Base-by-base conservation (phyloP, 139 green algal species). In the Coccomyxa sp. region DNA sequence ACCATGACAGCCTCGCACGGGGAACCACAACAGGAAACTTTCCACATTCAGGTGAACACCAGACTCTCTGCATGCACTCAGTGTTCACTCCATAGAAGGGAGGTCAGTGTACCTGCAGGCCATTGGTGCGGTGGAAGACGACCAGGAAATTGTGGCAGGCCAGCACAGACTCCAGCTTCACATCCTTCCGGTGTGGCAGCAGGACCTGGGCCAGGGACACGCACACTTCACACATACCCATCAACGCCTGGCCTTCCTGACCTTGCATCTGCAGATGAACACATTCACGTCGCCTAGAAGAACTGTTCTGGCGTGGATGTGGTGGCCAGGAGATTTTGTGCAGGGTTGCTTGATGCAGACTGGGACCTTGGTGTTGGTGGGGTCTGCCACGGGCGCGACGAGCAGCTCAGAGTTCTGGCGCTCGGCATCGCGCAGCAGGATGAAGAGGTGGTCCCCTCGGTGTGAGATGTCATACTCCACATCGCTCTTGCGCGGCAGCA, bases 341-440 rank as follows among this genome's bases (percentile, higher is more conserved):
- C 38, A 51, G 38, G 38, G 38, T 51, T 7, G 7, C 38, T 51
- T 51, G 38, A 7, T 51, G 38, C 38, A 51, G 38, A 7, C 38
- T 3, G 38, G 7, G 38, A 51, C 38, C 38, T 18, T 84, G 67
- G 88, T 89, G 18, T 91, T 81, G 13, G 78, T 63, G 7, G 89
- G 87, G 63, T 91, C 31, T 0, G 51, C 57, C 0, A 93, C 51
- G 25, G 91, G 91, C 13, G 90, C 87, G 13, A 94, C 87, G 28
- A 96, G 81, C 67, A 98, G 82, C 85, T 98, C 93, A 11, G 88
- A 94, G 90, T 98, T 98, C 74, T 92, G 95, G 16, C 86, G 84
- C 11, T 87, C 80, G 30, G 86, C 38, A 79, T 95, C 93, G 23
- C 93, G 88, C 11, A 94, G 68, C 11, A 84, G 89, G 77, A 97